Base-by-base conservation (phyloP, 2,329 filamentous ascomycete species). In the Stagonosporopsis vannaccii region DNA sequence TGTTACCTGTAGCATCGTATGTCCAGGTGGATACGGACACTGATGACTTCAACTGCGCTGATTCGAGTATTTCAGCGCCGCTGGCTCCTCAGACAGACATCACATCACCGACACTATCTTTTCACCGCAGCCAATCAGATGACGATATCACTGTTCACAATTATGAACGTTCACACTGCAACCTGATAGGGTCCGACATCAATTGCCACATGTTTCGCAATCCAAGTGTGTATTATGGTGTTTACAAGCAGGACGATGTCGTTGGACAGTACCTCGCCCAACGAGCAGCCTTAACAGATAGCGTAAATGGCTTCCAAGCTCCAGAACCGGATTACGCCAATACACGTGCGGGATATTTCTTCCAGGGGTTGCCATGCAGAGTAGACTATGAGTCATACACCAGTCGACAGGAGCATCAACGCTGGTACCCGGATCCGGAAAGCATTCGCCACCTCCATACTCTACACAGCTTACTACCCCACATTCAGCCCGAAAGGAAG, bases 361-460 rank as follows among this genome's bases (percentile, higher is more conserved):
- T 25, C 4, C 51, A 22, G 42, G 39, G 32, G 42, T 39, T 45
- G 11, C 36, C 6, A 23, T 22, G 15, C 2, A 19, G 17, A 17
- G 33, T 40, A 1, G 22, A 4, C 22, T 32, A 44, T 57, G 56
- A 53, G 11, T 45, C 49, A 39, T 46, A 51, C 15, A 11, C 4
- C 2, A 28, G 53, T 35, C 17, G 36, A 23, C 26, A 17, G 22
- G 1, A 17, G 12, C 12, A 20, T n/a, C 19, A 49, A 4, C 13
- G 32, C 28, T 22, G 13, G 23, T 67, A 64, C 42, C 56, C 63
- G 15, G 47, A 67, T 48, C 60, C 59, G 28, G 65, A 68, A 17
- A n/a, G 46, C 2, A 64, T 68, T 43, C 65, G 65, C 52, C 62
- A 61, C 45, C 23, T 57, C 2, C 59, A 67, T 40, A 56, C 60